Percentiles rank a stretch among this genome's conserved stretches.
Evolutionary conservation across 208 protist genomes (phyloP).

Genomic region (Trypanosomatidae sp.): DNA sequence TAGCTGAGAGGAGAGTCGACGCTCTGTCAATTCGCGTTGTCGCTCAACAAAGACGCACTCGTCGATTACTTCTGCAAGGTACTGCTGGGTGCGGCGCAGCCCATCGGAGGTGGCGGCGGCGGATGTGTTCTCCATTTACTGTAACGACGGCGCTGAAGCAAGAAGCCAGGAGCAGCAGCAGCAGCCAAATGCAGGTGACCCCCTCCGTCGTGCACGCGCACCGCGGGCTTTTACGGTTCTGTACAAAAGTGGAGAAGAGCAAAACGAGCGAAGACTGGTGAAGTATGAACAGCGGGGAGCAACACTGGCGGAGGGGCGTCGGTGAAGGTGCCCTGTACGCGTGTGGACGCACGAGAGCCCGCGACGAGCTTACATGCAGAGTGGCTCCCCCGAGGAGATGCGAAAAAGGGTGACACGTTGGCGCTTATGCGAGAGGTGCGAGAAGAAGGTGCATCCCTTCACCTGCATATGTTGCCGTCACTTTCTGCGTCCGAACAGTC

Average conservation of each 20-base stretch:
- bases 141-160: neutral
- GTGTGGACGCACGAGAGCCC: neutral
- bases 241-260: neutral
- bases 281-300: neutral
- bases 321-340: neutral
- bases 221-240: neutral
- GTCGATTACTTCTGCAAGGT: slow-evolving; percentile 73
- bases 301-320: neutral
- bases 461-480: neutral
- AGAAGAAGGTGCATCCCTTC: neutral
- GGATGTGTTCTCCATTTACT: slow-evolving; percentile 3
- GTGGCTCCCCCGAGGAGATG: neutral
- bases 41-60: slow-evolving; percentile 73
- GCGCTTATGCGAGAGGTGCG: neutral
- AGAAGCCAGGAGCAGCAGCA: neutral
- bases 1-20: slow-evolving; percentile 29
- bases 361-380: neutral
- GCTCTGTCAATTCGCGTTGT: slow-evolving; percentile 53
- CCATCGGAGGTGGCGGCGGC: slow-evolving; percentile 5
- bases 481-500: neutral
- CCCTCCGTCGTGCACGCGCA: neutral
- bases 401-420: neutral
- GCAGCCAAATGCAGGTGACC: neutral
- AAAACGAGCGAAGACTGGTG: neutral
- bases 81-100: slow-evolving; percentile 36